These are phyloP conservation scores for Barnettozyma botsteinii DNA, from an alignment of 805 yeast species.

Conservation along the genomic window DNA sequence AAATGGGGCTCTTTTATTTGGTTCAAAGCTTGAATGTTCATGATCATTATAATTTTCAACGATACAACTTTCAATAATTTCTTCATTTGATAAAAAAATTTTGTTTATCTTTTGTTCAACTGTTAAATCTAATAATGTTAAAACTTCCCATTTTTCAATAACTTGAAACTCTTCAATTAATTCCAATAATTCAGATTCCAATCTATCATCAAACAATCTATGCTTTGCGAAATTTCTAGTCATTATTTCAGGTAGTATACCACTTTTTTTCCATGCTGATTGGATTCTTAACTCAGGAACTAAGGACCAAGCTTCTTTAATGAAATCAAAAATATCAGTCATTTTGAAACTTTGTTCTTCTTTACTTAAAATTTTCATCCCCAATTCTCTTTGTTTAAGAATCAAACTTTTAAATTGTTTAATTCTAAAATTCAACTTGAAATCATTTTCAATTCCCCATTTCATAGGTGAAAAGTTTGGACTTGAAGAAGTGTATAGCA, in stretches of 20 bases:
- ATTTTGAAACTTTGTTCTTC: conserved; percentile 44
- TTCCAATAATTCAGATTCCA: conserved; percentile 36
- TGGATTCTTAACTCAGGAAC: conserved; percentile 33
- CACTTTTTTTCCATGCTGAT: conserved; percentile 40
- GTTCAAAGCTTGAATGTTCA: conserved; percentile 14
- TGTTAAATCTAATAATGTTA: conserved; percentile 45
- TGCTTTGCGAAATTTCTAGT: conserved; percentile 26
- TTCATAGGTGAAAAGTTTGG: conserved; percentile 49
- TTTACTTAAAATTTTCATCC: conserved; percentile 21
- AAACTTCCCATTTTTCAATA: conserved; percentile 52
- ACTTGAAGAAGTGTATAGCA: conserved; percentile 34
- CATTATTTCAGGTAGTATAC: conserved; percentile 32
- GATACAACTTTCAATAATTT: conserved; percentile 54
- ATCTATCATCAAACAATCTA: conserved; percentile 29
- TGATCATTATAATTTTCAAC: conserved; percentile 34
- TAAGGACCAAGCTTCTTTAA: conserved; percentile 50
- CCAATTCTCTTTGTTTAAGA: conserved; percentile 19
- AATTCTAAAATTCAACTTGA: conserved; percentile 50
- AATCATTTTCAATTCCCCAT: conserved; percentile 60
- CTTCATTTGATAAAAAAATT: conserved; percentile 51
- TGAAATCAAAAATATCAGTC: conserved; percentile 52
- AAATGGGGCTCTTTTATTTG: conserved; percentile 22
- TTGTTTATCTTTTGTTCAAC: conserved; percentile 36
- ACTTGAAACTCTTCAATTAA: conserved; percentile 45
- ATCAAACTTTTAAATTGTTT: conserved; percentile 45